Percentiles rank a stretch among this genome's conserved stretches.
Conservation (phyloP, 2,329 filamentous ascomycete genomes). For the Fusarium falciforme region DNA sequence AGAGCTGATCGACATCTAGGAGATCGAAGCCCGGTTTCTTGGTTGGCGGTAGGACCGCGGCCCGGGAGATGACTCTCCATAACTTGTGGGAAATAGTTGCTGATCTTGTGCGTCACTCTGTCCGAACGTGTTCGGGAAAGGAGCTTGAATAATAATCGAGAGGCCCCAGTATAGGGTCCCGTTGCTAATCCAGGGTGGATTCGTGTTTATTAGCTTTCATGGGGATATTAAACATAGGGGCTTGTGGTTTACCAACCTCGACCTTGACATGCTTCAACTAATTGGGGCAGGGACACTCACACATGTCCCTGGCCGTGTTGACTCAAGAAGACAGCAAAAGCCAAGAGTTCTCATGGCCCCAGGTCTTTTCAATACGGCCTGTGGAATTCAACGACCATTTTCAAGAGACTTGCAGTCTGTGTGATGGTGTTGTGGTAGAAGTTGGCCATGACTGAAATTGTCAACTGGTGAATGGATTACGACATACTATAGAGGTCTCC, state of each 20-base stretch:
- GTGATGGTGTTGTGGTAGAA: not conserved
- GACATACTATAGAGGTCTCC: not conserved
- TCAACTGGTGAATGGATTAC: not conserved
- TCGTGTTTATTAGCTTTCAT: not conserved
- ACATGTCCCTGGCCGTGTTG: not conserved
- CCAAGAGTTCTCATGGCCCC: accelerated
- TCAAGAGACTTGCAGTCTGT: not conserved
- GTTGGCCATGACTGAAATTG: not conserved
- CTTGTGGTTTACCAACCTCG: accelerated
- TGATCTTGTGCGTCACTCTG: constrained; percentile 4
- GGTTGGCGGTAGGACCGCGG: constrained; percentile 3
- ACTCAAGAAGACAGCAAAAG: not conserved
- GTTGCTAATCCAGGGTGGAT: not conserved
- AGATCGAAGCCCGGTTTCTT: not conserved
- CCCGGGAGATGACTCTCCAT: constrained; percentile 14
- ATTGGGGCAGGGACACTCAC: not conserved
- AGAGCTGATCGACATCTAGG: not conserved
- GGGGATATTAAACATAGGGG: not conserved
- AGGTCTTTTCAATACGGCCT: not conserved
- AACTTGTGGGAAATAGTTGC: not conserved
- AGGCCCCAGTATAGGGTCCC: not conserved
- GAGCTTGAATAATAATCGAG: not conserved
- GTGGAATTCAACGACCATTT: not conserved
- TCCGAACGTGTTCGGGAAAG: not conserved
- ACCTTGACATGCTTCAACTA: not conserved